Conservation (phyloP, 2,329 filamentous ascomycete species). For the Xylaria sp. region DNA sequence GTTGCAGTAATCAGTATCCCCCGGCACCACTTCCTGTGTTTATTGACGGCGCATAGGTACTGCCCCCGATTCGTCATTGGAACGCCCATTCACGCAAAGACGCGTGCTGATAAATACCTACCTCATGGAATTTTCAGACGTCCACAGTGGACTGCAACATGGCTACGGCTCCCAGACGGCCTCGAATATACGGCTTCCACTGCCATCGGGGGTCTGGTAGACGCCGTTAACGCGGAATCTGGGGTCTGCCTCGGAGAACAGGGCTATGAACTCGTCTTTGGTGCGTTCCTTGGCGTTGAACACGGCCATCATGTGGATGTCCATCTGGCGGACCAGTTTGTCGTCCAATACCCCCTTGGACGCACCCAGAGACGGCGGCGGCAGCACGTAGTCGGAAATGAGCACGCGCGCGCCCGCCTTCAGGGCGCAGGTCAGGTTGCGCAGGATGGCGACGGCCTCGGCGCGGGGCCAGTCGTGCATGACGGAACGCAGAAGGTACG, state of each 20-base stretch:
- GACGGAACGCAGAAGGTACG: constrained; percentile 5
- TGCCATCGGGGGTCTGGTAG: constrained; percentile 4
- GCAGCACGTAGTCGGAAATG: constrained; percentile 6
- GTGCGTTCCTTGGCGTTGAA: constrained; percentile 5
- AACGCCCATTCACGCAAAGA: no score
- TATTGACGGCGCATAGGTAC: no score
- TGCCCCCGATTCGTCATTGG: no score
- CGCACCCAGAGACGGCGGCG: background rate
- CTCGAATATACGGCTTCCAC: constrained; percentile 9
- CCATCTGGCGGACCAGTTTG: constrained; percentile 7
- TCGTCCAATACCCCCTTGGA: constrained; percentile 1
- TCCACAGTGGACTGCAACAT: no score
- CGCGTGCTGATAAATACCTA: no score
- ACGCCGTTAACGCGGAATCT: background rate
- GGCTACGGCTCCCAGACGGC: background rate
- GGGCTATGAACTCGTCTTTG: background rate
- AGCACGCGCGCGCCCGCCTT: constrained; percentile 3
- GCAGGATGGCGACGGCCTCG: constrained; percentile 1
- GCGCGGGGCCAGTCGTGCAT: constrained; percentile 5
- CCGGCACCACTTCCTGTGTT: no score
- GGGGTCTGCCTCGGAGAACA: constrained; percentile 2
- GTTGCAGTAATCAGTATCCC: no score
- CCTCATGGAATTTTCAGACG: no score
- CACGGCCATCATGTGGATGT: constrained; percentile 13
- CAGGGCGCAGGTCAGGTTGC: constrained; percentile 1